These are phyloP conservation scores for Sporobolomyces roseus DNA, from an alignment of 768 basidiomycete genomes.

Conservation along the genomic window DNA sequence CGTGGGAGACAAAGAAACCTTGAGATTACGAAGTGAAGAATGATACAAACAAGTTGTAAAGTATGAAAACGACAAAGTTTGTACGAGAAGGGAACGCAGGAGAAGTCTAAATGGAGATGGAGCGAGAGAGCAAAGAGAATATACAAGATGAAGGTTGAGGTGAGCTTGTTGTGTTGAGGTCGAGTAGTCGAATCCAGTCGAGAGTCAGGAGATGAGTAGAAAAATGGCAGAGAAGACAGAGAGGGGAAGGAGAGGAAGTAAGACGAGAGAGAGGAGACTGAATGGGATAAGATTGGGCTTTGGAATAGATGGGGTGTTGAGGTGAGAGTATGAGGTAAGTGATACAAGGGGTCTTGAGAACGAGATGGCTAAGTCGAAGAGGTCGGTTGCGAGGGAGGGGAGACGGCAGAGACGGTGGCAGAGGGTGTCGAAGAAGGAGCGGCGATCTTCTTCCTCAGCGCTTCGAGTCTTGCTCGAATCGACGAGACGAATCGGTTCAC, in stretches of 20 bases:
- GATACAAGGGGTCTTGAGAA: neutral
- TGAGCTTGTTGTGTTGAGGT: too few relatives aligned
- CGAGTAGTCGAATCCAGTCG: too few relatives aligned
- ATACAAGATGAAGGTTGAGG: too few relatives aligned
- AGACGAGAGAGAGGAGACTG: neutral
- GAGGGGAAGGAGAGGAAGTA: neutral
- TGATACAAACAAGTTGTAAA: too few relatives aligned
- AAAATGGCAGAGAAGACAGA: neutral
- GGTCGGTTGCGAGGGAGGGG: neutral
- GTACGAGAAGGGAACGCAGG: too few relatives aligned
- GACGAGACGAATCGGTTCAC: constrained; percentile 47
- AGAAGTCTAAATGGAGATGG: too few relatives aligned
- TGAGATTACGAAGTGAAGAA: too few relatives aligned
- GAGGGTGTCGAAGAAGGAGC: neutral
- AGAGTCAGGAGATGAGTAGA: too few relatives aligned
- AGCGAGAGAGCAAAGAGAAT: too few relatives aligned
- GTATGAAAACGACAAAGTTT: too few relatives aligned
- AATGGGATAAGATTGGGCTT: neutral
- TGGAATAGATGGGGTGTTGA: too few relatives aligned
- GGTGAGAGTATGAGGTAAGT: neutral
- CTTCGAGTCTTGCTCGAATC: constrained; percentile 26
- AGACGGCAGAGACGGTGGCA: neutral
- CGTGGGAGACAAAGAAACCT: too few relatives aligned
- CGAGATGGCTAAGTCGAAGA: neutral
- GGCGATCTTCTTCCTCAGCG: constrained; percentile 34